Evolutionary conservation across 495 filamentous ascomycete species (phyloP).

Genomic region (Cercophora sp.): DNA sequence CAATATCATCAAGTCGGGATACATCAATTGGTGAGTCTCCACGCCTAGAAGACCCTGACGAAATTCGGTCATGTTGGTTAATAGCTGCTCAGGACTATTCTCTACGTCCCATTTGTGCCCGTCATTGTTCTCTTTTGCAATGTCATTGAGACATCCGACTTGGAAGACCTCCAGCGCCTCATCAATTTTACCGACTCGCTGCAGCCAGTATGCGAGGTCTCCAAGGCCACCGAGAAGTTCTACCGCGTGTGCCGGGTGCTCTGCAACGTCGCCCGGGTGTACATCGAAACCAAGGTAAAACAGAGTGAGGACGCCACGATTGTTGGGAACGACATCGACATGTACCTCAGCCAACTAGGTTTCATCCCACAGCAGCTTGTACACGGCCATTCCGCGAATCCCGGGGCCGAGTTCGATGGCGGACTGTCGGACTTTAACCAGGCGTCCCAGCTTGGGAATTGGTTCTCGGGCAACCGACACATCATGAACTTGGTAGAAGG

Average conservation of each 20-base stretch:
- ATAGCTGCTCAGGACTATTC: slow-evolving; percentile 48
- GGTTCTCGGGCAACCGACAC: slow-evolving; percentile 64
- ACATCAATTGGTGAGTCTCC: slow-evolving; percentile 57
- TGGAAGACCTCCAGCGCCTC: slow-evolving; percentile 48
- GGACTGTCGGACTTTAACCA: slow-evolving; percentile 28
- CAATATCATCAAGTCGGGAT: slow-evolving; percentile 48
- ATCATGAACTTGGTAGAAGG: slow-evolving; percentile 62
- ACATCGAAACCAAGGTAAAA: slow-evolving; percentile 56
- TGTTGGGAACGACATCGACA: slow-evolving; percentile 59
- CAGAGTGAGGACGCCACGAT: slow-evolving; percentile 42
- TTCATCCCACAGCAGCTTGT: slow-evolving; percentile 45
- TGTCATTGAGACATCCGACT: slow-evolving; percentile 50
- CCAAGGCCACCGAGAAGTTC: slow-evolving; percentile 55
- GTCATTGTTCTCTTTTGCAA: slow-evolving; percentile 71
- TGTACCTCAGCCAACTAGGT: slow-evolving; percentile 60
- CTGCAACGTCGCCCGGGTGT: slow-evolving; percentile 57
- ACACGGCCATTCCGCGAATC: neutral
- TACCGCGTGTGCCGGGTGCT: slow-evolving; percentile 59
- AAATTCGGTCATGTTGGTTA: slow-evolving; percentile 4
- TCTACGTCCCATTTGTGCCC: slow-evolving; percentile 64
- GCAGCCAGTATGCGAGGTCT: slow-evolving; percentile 44
- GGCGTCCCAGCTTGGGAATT: slow-evolving; percentile 55
- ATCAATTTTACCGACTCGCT: slow-evolving; percentile 57
- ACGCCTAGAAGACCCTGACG: neutral
- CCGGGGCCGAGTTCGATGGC: slow-evolving; percentile 2